Evolutionary conservation across 108 stramenopile species (phyloP), one percentile per base, ranked within the genome.

Genomic region (Epithemia pelagica): DNA sequence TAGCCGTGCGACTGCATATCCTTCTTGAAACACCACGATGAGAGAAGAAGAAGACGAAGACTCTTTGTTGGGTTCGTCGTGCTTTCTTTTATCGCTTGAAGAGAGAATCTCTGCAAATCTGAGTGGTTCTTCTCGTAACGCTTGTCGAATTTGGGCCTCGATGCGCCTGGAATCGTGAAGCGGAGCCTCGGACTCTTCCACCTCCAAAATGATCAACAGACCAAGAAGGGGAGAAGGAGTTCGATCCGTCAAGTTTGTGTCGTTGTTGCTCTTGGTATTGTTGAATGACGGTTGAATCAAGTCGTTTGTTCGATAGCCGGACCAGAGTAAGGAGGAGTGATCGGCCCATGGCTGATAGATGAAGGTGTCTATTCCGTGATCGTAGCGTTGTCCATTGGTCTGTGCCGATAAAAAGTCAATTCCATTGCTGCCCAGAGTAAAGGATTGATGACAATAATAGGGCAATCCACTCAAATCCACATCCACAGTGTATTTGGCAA

Each of bases 401-500:
- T 61, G 55, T 5, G 58, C 30, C 23, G 70, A 52, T 30, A 77
- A 51, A 66, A 81, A 77, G 37, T 81, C 76, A 27, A 74, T 62
- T 0, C 32, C 53, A 54, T 81, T 70, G 59, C 74, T 75, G 33
- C 75, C 80, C 65, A 81, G 26, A 18, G 64, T 64, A 15, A 77
- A 61, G 21, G 62, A 65, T 74, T 81, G 80, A 58, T 82, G 77
- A 64, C 92, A 90, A 31, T 89, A 65, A 27, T 83, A 78, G 29
- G 70, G 76, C 52, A 71, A 65, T 51, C 57, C 64, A 29, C 61
- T 69, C 27, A 63, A 74, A 53, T 58, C 61, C 25, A 66, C 59
- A 55, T 74, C 59, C 20, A 77, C 61, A 7, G 67, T 67, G 26
- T 74, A 68, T 24, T 77, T 46, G 37, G 37, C 37, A 46, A 46